A percentile compares a stretch with the other conserved stretches of the same genome.
phyloP scores from a whole-genome alignment of 768 basidiomycete species.

The Serendipita indica region DNA sequence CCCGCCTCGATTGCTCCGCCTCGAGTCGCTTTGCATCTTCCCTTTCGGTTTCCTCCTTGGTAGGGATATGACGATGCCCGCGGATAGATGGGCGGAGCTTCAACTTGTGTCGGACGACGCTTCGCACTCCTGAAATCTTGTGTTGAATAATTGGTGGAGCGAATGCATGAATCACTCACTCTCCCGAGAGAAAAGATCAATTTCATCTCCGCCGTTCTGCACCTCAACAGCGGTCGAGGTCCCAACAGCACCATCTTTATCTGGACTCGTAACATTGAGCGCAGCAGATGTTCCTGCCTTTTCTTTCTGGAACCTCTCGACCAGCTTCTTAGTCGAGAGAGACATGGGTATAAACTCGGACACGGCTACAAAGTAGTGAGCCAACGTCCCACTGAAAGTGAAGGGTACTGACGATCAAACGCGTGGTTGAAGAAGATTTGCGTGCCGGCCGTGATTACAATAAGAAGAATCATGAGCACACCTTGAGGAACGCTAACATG shows the following conservation, averaged over 20 bases:
- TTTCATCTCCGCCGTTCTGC: constrained; percentile 14
- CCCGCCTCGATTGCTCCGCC: background rate
- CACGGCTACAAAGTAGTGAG: constrained; percentile 27
- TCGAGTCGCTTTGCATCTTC: background rate
- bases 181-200: constrained; percentile 19
- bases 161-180: constrained; percentile 13
- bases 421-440: constrained; percentile 28
- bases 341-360: constrained; percentile 44
- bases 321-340: constrained; percentile 41
- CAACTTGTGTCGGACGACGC: background rate
- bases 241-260: no score
- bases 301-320: background rate
- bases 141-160: no score
- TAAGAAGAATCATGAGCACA: background rate
- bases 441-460: constrained; percentile 16
- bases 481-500: background rate
- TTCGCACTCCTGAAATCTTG: background rate
- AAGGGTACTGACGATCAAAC: constrained; percentile 27
- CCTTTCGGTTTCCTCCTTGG: background rate
- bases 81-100: background rate
- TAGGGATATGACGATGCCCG: background rate
- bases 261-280: background rate
- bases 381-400: background rate
- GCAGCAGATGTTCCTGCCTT: background rate
- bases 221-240: no score